Evolutionary conservation across 2,329 filamentous ascomycete species (phyloP).

Genomic region (Colletotrichum incanum): DNA sequence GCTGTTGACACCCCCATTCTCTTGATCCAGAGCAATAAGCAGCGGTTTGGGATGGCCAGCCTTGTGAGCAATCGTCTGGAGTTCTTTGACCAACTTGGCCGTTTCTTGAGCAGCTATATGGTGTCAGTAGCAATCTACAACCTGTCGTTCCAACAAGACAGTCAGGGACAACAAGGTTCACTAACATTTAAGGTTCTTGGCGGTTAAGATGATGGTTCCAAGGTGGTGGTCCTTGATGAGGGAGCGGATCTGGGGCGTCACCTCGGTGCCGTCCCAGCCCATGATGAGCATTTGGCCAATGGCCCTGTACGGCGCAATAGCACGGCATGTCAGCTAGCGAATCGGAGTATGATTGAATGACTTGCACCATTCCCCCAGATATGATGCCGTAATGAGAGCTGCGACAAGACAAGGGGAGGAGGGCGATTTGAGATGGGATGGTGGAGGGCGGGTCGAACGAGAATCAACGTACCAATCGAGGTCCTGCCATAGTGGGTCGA

Average conservation of each 20-base stretch:
- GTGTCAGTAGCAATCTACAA: constrained; percentile 24
- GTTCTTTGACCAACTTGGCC: constrained; percentile 87
- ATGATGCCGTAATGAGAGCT: constrained; percentile 7
- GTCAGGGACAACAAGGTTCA: constrained; percentile 24
- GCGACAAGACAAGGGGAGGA: constrained; percentile 2
- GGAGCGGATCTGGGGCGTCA: constrained; percentile 85
- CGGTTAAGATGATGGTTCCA: constrained; percentile 87
- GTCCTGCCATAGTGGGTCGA: constrained; percentile 81
- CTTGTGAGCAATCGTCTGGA: constrained; percentile 92
- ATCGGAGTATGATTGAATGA: constrained; percentile 3
- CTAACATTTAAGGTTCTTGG: constrained; percentile 88
- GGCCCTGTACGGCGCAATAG: constrained; percentile 62
- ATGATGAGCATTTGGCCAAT: constrained; percentile 86
- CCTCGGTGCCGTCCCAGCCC: constrained; percentile 88
- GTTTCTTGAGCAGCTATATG: constrained; percentile 88
- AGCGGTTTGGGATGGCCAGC: constrained; percentile 92
- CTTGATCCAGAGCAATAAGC: constrained; percentile 93
- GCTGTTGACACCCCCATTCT: constrained; percentile 98
- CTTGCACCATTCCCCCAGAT: not conserved
- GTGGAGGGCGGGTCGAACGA: constrained; percentile 24
- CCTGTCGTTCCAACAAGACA: not conserved
- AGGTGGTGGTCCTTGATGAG: constrained; percentile 89
- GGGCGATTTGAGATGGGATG: constrained; percentile 4
- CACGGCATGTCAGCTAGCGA: constrained; percentile 31
- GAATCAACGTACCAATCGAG: constrained; percentile 77